phyloP scores from a whole-genome alignment of 805 yeast genomes.

The Candida cerambycidarum region DNA sequence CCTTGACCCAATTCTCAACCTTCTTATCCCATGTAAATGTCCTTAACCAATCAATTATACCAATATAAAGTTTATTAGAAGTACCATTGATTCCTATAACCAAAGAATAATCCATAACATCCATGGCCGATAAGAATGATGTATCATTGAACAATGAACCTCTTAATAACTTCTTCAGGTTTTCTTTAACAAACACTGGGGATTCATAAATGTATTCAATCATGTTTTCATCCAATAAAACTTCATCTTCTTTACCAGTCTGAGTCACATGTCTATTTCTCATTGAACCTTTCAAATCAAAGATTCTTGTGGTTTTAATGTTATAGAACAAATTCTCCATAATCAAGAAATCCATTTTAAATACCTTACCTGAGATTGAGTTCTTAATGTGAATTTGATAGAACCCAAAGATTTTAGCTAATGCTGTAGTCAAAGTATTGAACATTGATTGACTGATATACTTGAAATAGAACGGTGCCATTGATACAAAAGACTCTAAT shows the following conservation, averaged over 20 bases:
- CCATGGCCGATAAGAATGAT: constrained; percentile 89
- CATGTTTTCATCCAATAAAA: constrained; percentile 94
- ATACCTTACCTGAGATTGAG: constrained; percentile 68
- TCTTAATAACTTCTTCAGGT: constrained; percentile 78
- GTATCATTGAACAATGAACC: constrained; percentile 97
- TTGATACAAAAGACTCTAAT: constrained; percentile 87
- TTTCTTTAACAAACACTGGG: constrained; percentile 91
- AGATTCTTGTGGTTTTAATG: constrained; percentile 76
- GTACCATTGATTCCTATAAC: constrained; percentile 85
- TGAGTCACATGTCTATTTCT: constrained; percentile 94
- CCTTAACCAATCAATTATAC: constrained; percentile 90
- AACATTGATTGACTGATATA: constrained; percentile 94
- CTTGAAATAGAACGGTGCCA: constrained; percentile 96
- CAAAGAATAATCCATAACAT: constrained; percentile 96
- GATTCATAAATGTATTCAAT: constrained; percentile 95
- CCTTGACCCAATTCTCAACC: constrained; percentile 98
- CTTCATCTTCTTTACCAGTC: constrained; percentile 95
- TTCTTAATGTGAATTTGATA: constrained; percentile 87
- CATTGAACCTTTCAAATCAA: constrained; percentile 98
- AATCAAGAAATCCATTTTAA: constrained; percentile 86
- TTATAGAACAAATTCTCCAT: constrained; percentile 95
- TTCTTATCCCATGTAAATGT: constrained; percentile 99
- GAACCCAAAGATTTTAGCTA: constrained; percentile 94
- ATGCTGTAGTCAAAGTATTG: constrained; percentile 90
- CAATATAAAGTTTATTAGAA: constrained; percentile 73